A percentile compares a stretch with the other conserved stretches of the same genome.
These are phyloP conservation scores for Pseudevernia furfuracea DNA, from an alignment of 495 filamentous ascomycete species.

Conservation along the genomic window DNA sequence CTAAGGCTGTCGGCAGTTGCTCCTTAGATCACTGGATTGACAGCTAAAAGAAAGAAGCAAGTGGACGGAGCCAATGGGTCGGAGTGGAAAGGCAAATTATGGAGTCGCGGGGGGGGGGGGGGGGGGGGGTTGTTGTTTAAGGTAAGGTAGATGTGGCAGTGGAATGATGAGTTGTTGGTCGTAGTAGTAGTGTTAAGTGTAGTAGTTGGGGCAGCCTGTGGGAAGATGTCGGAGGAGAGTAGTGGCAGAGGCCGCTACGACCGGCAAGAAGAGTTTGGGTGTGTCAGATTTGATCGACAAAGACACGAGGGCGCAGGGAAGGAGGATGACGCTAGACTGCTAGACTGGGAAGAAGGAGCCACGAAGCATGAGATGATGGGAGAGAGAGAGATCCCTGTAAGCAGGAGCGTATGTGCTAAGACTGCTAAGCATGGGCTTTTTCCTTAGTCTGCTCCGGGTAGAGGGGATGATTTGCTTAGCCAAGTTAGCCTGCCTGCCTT, in stretches of 20 bases:
- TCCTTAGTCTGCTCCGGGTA: background rate
- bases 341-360: background rate
- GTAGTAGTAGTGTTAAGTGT: background rate
- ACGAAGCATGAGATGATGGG: background rate
- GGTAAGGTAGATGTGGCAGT: background rate
- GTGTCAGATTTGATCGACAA: slow-evolving; percentile 15
- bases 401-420: background rate
- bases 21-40: background rate
- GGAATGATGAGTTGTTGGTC: background rate
- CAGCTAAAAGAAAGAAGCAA: background rate
- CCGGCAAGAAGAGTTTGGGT: slow-evolving; percentile 3
- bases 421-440: background rate
- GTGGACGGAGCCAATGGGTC: background rate
- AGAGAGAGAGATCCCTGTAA: background rate
- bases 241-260: background rate
- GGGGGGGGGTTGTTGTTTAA: background rate
- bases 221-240: background rate
- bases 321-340: background rate
- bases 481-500: no score
- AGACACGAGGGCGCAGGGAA: slow-evolving; percentile 15
- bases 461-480: background rate
- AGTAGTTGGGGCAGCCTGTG: background rate
- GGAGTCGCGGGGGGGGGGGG: background rate
- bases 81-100: background rate
- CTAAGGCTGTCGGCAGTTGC: slow-evolving; percentile 5